Conservation (phyloP, 2,329 filamentous ascomycete genomes). For the Alternaria hordeiaustralica region DNA sequence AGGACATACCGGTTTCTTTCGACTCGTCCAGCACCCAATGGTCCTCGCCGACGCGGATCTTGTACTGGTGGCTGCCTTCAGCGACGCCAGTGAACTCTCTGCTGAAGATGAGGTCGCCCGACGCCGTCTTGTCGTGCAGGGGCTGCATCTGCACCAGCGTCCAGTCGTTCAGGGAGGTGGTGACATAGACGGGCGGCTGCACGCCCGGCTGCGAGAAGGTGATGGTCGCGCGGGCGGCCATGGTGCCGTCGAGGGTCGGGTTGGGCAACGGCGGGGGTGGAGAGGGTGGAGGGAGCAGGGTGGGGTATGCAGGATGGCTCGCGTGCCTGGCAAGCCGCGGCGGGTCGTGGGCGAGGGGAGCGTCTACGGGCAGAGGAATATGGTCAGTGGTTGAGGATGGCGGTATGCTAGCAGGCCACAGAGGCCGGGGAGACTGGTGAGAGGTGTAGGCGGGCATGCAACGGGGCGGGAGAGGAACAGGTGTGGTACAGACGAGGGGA, state of each 20-base stretch:
- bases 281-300: background rate
- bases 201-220: slow-evolving; percentile 66
- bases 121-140: slow-evolving; percentile 53
- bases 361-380: slow-evolving; percentile 26
- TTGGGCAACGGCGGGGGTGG: background rate
- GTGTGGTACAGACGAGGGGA: slow-evolving; percentile 22
- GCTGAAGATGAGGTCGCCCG: slow-evolving; percentile 65
- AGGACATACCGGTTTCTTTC: slow-evolving; percentile 63
- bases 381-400: slow-evolving; percentile 38
- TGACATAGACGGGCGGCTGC: slow-evolving; percentile 72
- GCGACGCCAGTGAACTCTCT: slow-evolving; percentile 63
- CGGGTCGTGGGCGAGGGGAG: slow-evolving; percentile 5
- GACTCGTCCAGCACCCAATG: slow-evolving; percentile 72
- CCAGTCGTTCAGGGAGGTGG: slow-evolving; percentile 75
- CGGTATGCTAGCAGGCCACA: slow-evolving; percentile 20
- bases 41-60: slow-evolving; percentile 70
- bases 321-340: slow-evolving; percentile 23
- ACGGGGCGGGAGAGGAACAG: slow-evolving; percentile 17
- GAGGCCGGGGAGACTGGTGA: slow-evolving; percentile 22
- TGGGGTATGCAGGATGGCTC: slow-evolving; percentile 14
- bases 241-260: slow-evolving; percentile 13
- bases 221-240: slow-evolving; percentile 58
- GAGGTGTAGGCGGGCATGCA: slow-evolving; percentile 26
- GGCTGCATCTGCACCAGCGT: slow-evolving; percentile 68
- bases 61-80: slow-evolving; percentile 73